Percentiles rank a stretch among this genome's conserved stretches.
phyloP scores from a whole-genome alignment of 2,329 filamentous ascomycete species.

The Alternaria dauci region DNA sequence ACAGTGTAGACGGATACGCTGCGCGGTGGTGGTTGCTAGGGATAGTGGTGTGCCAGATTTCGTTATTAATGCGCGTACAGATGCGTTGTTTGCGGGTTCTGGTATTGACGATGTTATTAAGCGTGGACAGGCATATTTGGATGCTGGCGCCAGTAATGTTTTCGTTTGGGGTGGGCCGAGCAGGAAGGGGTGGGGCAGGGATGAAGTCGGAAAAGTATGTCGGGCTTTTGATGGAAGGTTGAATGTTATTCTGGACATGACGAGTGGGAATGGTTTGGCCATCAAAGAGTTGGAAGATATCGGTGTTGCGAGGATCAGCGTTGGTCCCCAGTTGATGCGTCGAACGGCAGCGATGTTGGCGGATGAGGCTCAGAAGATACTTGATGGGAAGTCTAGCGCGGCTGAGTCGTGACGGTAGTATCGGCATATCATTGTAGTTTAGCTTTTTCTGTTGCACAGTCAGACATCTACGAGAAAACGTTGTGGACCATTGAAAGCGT shows the following conservation, averaged over 20 bases:
- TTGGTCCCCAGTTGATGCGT: conserved; percentile 43
- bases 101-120: neutral
- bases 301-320: conserved; percentile 44
- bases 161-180: conserved; percentile 67
- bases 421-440: neutral
- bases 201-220: conserved; percentile 32
- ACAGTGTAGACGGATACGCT: conserved; percentile 59
- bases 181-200: conserved; percentile 43
- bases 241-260: conserved; percentile 38
- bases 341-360: conserved; percentile 19
- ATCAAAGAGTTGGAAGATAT: conserved; percentile 39
- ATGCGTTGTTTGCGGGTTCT: neutral
- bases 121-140: neutral
- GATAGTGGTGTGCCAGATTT: conserved; percentile 43
- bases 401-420: neutral
- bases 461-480: neutral
- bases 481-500: neutral
- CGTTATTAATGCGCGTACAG: neutral
- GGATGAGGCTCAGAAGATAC: conserved; percentile 30
- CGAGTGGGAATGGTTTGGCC: conserved; percentile 28
- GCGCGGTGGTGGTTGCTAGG: conserved; percentile 54
- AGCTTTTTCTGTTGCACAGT: neutral
- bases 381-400: conserved; percentile 19
- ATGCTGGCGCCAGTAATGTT: conserved; percentile 64
- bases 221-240: conserved; percentile 36